Base-by-base conservation (phyloP, 2,329 filamentous ascomycete genomes). In the Alternaria gaisen region DNA sequence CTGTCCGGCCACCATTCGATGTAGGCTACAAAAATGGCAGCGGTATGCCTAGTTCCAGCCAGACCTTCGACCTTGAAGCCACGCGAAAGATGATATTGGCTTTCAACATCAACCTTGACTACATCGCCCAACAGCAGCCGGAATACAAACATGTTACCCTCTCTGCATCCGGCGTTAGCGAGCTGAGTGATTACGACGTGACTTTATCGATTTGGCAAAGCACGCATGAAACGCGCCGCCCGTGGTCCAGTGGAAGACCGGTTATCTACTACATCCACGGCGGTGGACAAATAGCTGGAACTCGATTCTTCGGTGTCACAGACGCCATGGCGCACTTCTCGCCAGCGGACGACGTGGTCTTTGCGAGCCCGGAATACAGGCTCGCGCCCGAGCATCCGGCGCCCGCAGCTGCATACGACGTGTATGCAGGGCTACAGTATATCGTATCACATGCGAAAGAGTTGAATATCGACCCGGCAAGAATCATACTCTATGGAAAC, bases 341-440 rank as follows among this genome's bases (percentile, higher is more conserved):
- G 75, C 3, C 42, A 53, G 5, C 53, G 14, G 34, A 61, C 1
- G 70, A 74, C 1, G 50, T 61, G 11, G 3, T 38, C 16, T 46
- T 66, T 34, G 53, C 26, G 1, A 56, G 44, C 18, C 69, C 82
- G 18, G 79, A 82, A 20, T 84, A 83, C 66, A 76, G 82, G 2
- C 72, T 82, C 0, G 78, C 81, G 0, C 82, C 82, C 0, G 82
- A 84, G 58, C 59, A 79, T 26, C 74, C 70, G 1, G 76, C 76
- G 11, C 80, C 82, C 0, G 67, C 67, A 0, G 75, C 73, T 0
- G 77, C 79, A 60, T 81, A 82, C 62, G 74, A 77, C 34, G 51
- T 36, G 14, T 68, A 64, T 38, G 50, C 60, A 2, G 60, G 56
- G 2, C 43, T 62, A 8, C 70, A 67, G 3, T 72, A 83, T 20